These are phyloP conservation scores for Capsella rubella DNA, from an alignment of 441 rosid species.

Conservation along the genomic window DNA sequence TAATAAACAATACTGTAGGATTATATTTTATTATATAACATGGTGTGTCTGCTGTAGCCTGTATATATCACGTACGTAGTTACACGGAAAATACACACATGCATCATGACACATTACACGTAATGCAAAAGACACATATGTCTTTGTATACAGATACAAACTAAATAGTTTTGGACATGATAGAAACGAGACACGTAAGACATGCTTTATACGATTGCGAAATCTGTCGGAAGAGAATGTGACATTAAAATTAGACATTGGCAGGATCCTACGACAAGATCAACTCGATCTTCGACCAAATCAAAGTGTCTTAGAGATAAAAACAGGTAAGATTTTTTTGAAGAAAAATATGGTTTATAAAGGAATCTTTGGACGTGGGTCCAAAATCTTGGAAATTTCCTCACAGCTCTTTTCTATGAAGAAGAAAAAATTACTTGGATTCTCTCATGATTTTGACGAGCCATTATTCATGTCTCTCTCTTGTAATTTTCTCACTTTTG, in stretches of 20 bases:
- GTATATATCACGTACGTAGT: neutral
- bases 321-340: constrained; percentile 42
- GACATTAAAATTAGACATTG: constrained; percentile 30
- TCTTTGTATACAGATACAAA: constrained; percentile 5
- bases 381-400: constrained; percentile 46
- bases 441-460: constrained; percentile 27
- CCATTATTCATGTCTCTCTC: constrained; percentile 42
- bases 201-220: constrained; percentile 39
- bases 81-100: constrained; percentile 6
- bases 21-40: neutral
- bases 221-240: constrained; percentile 39
- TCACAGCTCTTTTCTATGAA: constrained; percentile 32
- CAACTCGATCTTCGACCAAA: constrained; percentile 44
- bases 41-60: neutral
- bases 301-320: constrained; percentile 38
- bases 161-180: constrained; percentile 11
- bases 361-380: constrained; percentile 39
- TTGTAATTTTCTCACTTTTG: neutral
- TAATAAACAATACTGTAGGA: constrained; percentile 11
- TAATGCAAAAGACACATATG: constrained; percentile 3
- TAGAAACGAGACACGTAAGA: constrained; percentile 33
- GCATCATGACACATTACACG: neutral
- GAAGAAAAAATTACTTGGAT: constrained; percentile 11
- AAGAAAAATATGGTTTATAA: constrained; percentile 14
- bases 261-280: constrained; percentile 36